Evolutionary conservation across 345 rosid species (phyloP), one percentile per base, ranked within the genome.

Genomic region (Gossypium australe): DNA sequence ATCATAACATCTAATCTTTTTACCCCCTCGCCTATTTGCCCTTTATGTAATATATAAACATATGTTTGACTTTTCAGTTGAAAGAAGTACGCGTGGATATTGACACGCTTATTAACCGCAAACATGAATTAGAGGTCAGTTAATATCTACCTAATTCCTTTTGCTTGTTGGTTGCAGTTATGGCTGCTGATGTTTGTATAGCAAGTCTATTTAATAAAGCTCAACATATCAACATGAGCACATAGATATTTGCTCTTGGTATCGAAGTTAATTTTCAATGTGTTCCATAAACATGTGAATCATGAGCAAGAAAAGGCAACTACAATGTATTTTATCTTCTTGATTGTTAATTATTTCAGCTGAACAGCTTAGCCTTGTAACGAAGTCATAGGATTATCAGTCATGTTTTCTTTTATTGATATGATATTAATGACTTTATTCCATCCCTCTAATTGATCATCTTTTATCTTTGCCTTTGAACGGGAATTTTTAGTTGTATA

Each of bases 111-210:
- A 85, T 83, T 8, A 80, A 74, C 47, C 84, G 74, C 60, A 93
- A 85, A 83, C 75, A 61, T 72, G 87, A 86, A 71, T 63, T 90
- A 70, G 87, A 70, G 92, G 99, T 93, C 55, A 81, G 88, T 75
- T 71, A 43, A 29, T 79, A 13, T 80, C 67, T 74, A 75, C 79
- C 76, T 70, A 62, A 75, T 73, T 70, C 73, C 55, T 12, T 2
- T 71, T 52, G 17, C 29, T 52, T 70, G n/a, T 18, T 16, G 17
- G 55, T 67, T 67, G 71, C n/a, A 7, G 18, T 45, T n/a, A 45
- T 67, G 38, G 22, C 34, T 45, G 45, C 20, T 1, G 17, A 7
- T 67, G 13, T 14, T 45, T 67, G 22, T 49, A 4, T 48, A 22
- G 71, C 57, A 3, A 22, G 57, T 67, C 56, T 22, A 27, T 27